Evolutionary conservation across 1,284 basidiomycete species (phyloP), one percentile per base, ranked within the genome.

Genomic region (Cutaneotrichosporon curvatum): DNA sequence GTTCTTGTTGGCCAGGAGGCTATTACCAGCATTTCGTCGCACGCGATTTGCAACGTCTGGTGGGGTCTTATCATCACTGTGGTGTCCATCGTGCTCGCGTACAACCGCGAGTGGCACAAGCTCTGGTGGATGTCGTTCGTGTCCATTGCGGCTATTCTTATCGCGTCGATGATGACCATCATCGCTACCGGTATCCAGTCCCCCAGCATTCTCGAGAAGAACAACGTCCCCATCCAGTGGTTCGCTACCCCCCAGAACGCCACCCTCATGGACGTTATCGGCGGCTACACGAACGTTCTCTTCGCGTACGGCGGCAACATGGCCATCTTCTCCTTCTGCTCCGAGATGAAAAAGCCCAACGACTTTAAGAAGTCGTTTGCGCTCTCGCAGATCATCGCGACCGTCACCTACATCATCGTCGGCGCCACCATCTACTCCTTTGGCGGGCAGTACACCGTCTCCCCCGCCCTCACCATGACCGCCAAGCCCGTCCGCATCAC

Each of bases 351-450:
- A 37, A 57, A 58, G 30, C 67, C 67, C 22, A 57, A 63, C 31
- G 64, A 69, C 43, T 69, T 63, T 51, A 65, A 63, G 48, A 69
- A 69, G 50, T 65, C 64, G 11, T 63, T 67, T 45, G 53, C 55
- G 40, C 49, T 69, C 19, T 59, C 59, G 30, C 67, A 69, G 49
- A 51, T 55, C 22, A 37, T 57, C 12, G 58, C 54, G 16, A 51
- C 56, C 31, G 31, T 53, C 37, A 45, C 60, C 19, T 69, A 69
- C 57, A 50, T 59, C 23, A 52, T 69, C 32, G 59, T 63, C 31
- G 65, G 63, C 11, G 48, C 51, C 16, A 43, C 58, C 25, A 55
- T 67, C 51, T 67, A 66, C 58, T 48, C 50, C 18, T 66, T 61
- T 37, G 64, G 63, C 15, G 65, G 67, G 34, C 62, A 63, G 47